Evolutionary conservation across 495 filamentous ascomycete genomes (phyloP), one percentile per base, ranked within the genome.

Genomic region (Neurospora sp.): DNA sequence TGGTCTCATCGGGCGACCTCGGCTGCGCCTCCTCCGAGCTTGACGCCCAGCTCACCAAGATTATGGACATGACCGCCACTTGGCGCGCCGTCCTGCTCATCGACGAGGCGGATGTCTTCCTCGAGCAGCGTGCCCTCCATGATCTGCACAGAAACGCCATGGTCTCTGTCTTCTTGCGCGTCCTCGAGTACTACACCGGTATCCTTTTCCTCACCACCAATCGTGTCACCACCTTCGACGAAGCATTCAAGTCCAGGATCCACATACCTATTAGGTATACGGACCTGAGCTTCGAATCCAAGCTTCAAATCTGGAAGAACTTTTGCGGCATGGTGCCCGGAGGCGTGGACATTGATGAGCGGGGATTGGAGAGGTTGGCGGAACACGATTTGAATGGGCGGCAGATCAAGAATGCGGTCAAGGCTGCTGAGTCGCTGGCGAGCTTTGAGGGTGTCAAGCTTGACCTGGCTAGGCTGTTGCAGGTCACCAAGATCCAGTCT

Each of bases 361-460:
- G 74, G 7, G 81, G 86, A 6, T 74, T 89, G 3, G 72, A 81
- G 9, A 71, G 72, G 7, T 81, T 91, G 39, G 83, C 84, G 2
- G 74, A 76, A n/a, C 77, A 83, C 72, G 80, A 85, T 14, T 75
- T 91, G 78, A 90, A 91, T 77, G 88, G 90, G 0, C 78, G 88
- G 23, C 86, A 91, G 80, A 91, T 91, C 76, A 89, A 89, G 83
- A 91, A 91, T 76, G 81, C 87, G 16, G 77, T 91, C 72, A 89
- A 89, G 81, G 87, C 85, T 4, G 87, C 87, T 5, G 78, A 81
- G 73, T 78, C 77, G 42, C 75, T 83, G 69, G 82, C 82, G 7
- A 76, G 77, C 6, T 83, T 79, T 73, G 78, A 82, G 31, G 71
- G 73, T 7, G 76, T 74, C 5, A 74, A 76, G 69, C 69, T 83